phyloP scores from a whole-genome alignment of 805 yeast genomes.

The Vanderwaltozyma yarrowii region DNA sequence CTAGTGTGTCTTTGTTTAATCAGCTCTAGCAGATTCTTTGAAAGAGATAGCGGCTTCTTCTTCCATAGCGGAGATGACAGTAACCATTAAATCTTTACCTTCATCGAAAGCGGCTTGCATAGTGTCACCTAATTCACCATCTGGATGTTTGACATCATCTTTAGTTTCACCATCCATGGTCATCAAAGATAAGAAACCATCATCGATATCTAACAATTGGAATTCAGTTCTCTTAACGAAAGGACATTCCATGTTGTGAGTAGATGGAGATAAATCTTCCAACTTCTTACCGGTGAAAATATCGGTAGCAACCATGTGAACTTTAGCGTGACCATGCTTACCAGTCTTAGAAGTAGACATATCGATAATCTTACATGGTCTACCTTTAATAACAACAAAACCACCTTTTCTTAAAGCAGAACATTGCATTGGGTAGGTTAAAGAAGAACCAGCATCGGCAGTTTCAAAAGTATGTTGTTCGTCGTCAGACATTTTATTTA shows the following conservation, averaged over 20 bases:
- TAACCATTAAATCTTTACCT: slow-evolving; percentile 94
- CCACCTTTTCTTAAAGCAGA: slow-evolving; percentile 99
- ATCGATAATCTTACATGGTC: slow-evolving; percentile 99
- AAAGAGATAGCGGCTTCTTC: slow-evolving; percentile 98
- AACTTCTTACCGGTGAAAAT: slow-evolving; percentile 98
- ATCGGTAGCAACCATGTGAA: slow-evolving; percentile 97
- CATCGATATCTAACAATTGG: slow-evolving; percentile 97
- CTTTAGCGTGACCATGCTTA: slow-evolving; percentile 99
- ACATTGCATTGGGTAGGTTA: slow-evolving; percentile 98
- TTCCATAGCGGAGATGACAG: slow-evolving; percentile 97
- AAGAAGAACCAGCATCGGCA: slow-evolving; percentile 98
- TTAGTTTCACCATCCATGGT: slow-evolving; percentile 96
- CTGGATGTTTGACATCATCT: slow-evolving; percentile 98
- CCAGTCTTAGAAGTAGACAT: slow-evolving; percentile 99
- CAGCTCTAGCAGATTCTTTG: slow-evolving; percentile 93
- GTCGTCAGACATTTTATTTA: slow-evolving; percentile 25
- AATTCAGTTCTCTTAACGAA: slow-evolving; percentile 90
- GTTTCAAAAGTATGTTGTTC: slow-evolving; percentile 87
- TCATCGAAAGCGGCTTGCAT: slow-evolving; percentile 90
- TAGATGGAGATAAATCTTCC: slow-evolving; percentile 99
- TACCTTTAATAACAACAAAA: slow-evolving; percentile 95
- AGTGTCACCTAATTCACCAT: slow-evolving; percentile 93
- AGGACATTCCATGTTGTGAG: slow-evolving; percentile 99
- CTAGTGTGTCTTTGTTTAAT: slow-evolving; percentile 20
- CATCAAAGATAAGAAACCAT: slow-evolving; percentile 95